Base-by-base conservation (phyloP, 2,329 filamentous ascomycete species). In the Leptographium wingfieldii region DNA sequence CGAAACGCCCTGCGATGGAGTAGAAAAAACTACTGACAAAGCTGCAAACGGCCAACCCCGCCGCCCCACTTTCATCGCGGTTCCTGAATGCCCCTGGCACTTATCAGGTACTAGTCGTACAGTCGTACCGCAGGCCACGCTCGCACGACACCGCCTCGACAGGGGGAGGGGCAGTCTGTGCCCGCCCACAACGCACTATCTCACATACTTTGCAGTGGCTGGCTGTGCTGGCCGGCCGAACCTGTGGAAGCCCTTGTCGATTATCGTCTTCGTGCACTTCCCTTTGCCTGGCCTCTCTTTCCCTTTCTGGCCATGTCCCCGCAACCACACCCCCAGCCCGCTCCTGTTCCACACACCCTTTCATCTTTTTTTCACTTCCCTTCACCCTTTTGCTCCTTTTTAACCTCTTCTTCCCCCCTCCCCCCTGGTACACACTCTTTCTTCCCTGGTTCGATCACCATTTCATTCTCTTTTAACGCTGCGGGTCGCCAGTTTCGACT, bases 401-500 rank as follows among this genome's bases (percentile, higher is more conserved):
- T 49, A 52, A 49, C 12, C 22, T 29, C 46, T 48, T 4, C 19
- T 27, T 16, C 29, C 11, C 14, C 56, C 27, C 40, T 11, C 25
- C 16, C 19, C 48, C n/a, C n/a, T n/a, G 33, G 38, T 3, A 40
- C 29, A 16, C 27, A 2, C 54, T 52, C 54, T 49, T 46, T 58
- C 59, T 61, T 56, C 54, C 53, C 33, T 22, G 58, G 31, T 56
- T 53, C 43, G 31, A 43, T 55, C 59, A 48, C 60, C 59, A 49
- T 63, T 60, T 57, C 60, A 43, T 57, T 62, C 63, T 58, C 55
- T 61, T 61, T 57, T 57, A 61, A 52, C 29, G 43, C 53, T 10
- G 43, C 27, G 31, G 59, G 63, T 64, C 64, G 62, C 62, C 60
- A 64, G 63, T 56, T 56, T 65, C 59, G 62, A 52, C 52, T 53